Evolutionary conservation across 345 rosid genomes (phyloP).

Genomic region (Jatropha curcas): DNA sequence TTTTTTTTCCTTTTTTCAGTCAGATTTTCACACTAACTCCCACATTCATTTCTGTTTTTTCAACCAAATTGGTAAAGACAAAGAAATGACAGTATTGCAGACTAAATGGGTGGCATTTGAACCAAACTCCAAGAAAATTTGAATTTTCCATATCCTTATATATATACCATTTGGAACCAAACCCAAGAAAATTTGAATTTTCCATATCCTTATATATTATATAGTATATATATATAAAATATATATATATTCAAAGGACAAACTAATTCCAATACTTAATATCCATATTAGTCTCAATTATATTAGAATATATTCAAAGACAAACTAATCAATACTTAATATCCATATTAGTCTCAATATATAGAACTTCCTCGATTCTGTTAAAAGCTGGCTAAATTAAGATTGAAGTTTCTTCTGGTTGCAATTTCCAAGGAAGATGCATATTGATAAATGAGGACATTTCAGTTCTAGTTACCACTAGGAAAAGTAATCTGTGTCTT

Average conservation of each 20-base stretch:
- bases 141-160: neutral
- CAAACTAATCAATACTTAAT: too few species aligned
- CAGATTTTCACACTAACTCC: conserved; percentile 31
- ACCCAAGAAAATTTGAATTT: conserved; percentile 14
- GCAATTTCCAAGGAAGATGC: conserved; percentile 1
- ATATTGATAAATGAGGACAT: neutral
- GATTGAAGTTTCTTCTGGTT: neutral
- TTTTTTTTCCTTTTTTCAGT: conserved; percentile 19
- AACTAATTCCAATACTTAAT: too few species aligned
- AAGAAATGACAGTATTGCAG: neutral
- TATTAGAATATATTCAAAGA: too few species aligned
- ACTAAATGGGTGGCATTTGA: neutral
- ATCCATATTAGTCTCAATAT: too few species aligned
- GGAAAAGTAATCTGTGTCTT: neutral
- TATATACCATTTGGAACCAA: neutral
- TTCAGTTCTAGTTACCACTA: neutral
- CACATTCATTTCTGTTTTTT: conserved; percentile 9
- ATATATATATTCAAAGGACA: too few species aligned
- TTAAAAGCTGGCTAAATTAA: neutral
- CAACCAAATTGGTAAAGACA: conserved; percentile 28
- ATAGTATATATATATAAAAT: neutral
- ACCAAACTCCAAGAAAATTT: conserved; percentile 13
- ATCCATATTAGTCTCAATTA: too few species aligned
- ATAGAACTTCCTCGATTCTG: neutral
- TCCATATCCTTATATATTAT: neutral